phyloP scores from a whole-genome alignment of 2,329 filamentous ascomycete species.

The Ophiostoma sp. region DNA sequence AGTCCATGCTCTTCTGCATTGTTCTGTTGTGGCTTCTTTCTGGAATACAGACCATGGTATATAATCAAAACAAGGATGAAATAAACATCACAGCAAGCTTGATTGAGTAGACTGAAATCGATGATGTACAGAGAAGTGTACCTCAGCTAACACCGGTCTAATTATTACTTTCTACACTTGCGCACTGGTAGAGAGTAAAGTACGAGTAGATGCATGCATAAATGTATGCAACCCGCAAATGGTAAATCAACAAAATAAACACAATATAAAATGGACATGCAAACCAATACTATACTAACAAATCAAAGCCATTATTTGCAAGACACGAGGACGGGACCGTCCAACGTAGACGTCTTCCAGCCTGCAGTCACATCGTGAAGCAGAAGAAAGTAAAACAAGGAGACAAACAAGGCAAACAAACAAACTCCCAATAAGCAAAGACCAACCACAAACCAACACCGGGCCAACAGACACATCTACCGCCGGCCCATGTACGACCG shows the following conservation, averaged over 20 bases:
- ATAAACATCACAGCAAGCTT: background rate
- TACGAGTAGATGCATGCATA: background rate
- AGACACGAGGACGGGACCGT: background rate
- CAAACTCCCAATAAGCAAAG: background rate
- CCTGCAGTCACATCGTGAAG: no score
- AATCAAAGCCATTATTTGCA: background rate
- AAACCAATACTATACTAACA: background rate
- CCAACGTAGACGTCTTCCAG: background rate
- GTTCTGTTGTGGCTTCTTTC: background rate
- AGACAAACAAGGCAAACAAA: background rate
- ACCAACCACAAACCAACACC: background rate
- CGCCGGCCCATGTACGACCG: constrained; percentile 76
- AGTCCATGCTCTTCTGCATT: no score
- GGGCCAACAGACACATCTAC: constrained; percentile 35
- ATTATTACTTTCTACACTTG: background rate
- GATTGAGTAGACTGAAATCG: background rate
- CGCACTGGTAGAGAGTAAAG: no score
- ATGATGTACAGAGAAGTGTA: background rate
- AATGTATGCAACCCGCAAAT: no score
- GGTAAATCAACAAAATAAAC: background rate
- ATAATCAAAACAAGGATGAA: background rate
- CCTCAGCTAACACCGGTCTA: no score
- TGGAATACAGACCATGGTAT: background rate
- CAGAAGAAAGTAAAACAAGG: background rate
- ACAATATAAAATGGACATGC: background rate